Evolutionary conservation across 2,329 filamentous ascomycete species (phyloP), one percentile per base, ranked within the genome.

Genomic region (Exophiala oligosperma): DNA sequence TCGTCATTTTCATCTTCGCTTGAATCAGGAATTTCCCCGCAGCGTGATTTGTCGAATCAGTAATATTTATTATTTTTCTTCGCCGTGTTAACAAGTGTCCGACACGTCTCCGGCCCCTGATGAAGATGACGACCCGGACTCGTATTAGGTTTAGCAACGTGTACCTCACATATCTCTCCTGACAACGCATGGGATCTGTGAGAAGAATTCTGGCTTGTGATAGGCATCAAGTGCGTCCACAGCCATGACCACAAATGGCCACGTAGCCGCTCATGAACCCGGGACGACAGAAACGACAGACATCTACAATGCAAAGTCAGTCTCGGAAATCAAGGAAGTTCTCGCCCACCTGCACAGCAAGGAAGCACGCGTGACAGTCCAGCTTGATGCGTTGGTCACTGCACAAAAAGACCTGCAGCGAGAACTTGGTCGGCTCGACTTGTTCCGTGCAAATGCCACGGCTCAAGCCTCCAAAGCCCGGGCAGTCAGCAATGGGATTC

Each of bases 351-450:
- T 97, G 52, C 89, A 92, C 70, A 77, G 81, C 52, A 89, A 89
- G 70, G 92, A 97, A 74, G 81, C 86, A 61, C 76, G 81, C 54
- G 85, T 97, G 63, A 91, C 88, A 0, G 80, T 82, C 54, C 88
- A 86, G 47, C 85, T 97, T 46, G 85, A 93, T 73, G 79, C 83
- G 52, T 84, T 97, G 53, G 78, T 97, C 49, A 85, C 88, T 62
- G 92, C 90, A 0, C 92, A 97, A 71, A 86, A 90, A 61, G 90
- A 96, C 70, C 84, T 99, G 50, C 88, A 89, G 21, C 89, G 92
- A 65, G 91, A 97, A 69, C 82, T 99, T 51, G 87, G 87, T 60
- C 89, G 93, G 17, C 83, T 99, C 63, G 94, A 99, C 74, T 81
- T 96, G 29, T 83, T 97, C 54, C 90, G 94, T 65, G 92, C 92